Evolutionary conservation across 2,329 filamentous ascomycete species (phyloP), one percentile per base, ranked within the genome.

Genomic region (Trichoderma afroharzianum): DNA sequence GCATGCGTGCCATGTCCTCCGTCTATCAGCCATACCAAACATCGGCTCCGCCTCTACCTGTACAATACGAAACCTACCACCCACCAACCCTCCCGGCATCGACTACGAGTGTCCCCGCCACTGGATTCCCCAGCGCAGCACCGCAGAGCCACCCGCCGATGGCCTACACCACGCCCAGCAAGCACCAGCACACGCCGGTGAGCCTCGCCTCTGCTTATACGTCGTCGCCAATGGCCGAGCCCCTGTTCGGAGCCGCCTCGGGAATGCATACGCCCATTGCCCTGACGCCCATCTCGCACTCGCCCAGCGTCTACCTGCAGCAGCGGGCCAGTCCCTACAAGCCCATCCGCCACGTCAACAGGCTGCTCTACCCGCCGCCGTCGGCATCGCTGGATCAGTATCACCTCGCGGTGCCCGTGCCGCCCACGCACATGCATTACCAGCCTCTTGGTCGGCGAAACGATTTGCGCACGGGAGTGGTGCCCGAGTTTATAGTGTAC

Each of bases 271-370:
- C 90, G 9, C 91, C 92, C 2, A 78, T 81, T 50, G 76, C 76
- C 4, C 87, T 90, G 63, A 88, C 90, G 9, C 90, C 92, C 6
- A 88, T 90, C 58, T 91, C 93, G 36, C 88, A 96, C 74, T 98
- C 96, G 36, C 95, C 95, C 1, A 95, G 93, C 12, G 89, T 93
- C 77, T 97, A 97, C 81, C 85, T 98, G 47, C 92, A 93, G 77
- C 93, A 97, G 79, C 89, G 96, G 71, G 91, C 93, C 74, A 98
- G 95, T 70, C 96, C 96, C 3, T 98, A 98, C 82, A 93, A 94
- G 74, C 95, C 95, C 1, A 92, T 98, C 50, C 92, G 95, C 68
- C 89, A 93, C 73, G 93, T 98, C 72, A 94, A 96, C 76, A 97
- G 94, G 0, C 88, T 98, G n/a, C 86, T 98, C 33, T 94, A 96